These are phyloP conservation scores for Alternaria triticimaculans DNA, from an alignment of 2,329 filamentous ascomycete species.

Conservation along the genomic window DNA sequence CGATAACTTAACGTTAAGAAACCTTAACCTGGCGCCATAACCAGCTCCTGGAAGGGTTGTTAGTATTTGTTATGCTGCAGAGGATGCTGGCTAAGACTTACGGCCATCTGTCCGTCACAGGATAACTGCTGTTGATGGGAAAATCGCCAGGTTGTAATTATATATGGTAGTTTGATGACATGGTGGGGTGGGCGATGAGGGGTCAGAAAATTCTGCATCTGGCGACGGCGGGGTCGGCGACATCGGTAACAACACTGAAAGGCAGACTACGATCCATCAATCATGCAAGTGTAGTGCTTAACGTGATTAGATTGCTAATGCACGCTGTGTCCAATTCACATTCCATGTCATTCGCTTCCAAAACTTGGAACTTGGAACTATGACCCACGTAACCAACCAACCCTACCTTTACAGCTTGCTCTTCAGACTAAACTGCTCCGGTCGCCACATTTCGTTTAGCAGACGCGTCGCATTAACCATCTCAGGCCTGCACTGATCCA, in stretches of 20 bases:
- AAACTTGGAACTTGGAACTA: neutral
- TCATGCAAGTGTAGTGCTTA: neutral
- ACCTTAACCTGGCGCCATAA: conserved; percentile 46
- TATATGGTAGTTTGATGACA: neutral
- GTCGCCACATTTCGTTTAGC: conserved; percentile 46
- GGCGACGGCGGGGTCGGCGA: neutral
- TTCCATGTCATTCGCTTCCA: neutral
- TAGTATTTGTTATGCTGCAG: too few species aligned
- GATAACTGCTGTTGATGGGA: neutral
- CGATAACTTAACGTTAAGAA: conserved; percentile 27
- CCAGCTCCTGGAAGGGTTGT: conserved; percentile 13
- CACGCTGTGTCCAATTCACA: neutral
- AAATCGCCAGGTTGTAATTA: neutral
- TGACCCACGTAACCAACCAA: neutral
- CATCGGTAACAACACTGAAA: neutral
- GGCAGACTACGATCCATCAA: neutral
- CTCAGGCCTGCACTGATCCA: conserved; percentile 67
- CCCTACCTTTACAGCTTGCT: conserved; percentile 32
- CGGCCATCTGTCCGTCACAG: conserved; percentile 11
- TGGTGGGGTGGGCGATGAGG: neutral
- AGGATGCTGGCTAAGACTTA: too few species aligned
- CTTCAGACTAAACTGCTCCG: conserved; percentile 29
- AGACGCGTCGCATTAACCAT: conserved; percentile 59
- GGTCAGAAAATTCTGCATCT: neutral
- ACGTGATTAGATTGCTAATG: neutral